Conservation (phyloP, 1,284 basidiomycete species). For the Pholiota adiposa region DNA sequence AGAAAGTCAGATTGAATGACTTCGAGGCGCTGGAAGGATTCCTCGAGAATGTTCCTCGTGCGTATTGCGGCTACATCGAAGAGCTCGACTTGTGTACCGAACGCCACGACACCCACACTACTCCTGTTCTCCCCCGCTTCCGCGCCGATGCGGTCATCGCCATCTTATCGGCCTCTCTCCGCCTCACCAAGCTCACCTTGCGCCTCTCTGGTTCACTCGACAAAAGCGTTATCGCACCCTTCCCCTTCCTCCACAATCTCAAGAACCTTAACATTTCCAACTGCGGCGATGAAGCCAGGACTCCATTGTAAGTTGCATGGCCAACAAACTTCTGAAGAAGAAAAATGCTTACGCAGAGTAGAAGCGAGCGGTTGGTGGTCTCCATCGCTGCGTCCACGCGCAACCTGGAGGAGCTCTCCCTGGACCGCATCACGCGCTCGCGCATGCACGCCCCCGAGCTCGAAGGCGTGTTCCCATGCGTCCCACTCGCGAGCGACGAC, state of each 20-base stretch:
- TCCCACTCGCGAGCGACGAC: conserved; percentile 63
- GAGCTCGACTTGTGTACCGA: conserved; percentile 58
- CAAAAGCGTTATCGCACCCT: conserved; percentile 53
- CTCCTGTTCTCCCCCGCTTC: conserved; percentile 25
- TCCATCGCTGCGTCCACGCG: conserved; percentile 66
- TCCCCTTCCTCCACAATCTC: conserved; percentile 49
- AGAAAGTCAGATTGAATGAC: conserved; percentile 55
- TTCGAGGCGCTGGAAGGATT: conserved; percentile 53
- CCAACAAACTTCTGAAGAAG: too few relatives aligned
- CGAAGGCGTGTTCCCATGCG: conserved; percentile 52
- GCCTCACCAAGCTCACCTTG: conserved; percentile 55
- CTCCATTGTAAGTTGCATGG: conserved; percentile 58
- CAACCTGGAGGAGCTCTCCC: conserved; percentile 55
- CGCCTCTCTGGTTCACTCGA: conserved; percentile 57
- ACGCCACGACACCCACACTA: conserved; percentile 25
- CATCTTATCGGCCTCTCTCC: conserved; percentile 52
- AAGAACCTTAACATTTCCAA: conserved; percentile 60
- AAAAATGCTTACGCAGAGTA: conserved; percentile 26
- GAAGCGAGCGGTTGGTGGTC: conserved; percentile 75
- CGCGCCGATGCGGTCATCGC: conserved; percentile 51
- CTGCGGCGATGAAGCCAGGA: conserved; percentile 50
- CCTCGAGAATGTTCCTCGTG: conserved; percentile 56
- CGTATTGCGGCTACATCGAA: conserved; percentile 58
- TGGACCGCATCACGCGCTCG: conserved; percentile 70
- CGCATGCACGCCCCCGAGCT: conserved; percentile 61